Base-by-base conservation (phyloP, 192 early-diverging fungal species). In the Coemansia sp. region DNA sequence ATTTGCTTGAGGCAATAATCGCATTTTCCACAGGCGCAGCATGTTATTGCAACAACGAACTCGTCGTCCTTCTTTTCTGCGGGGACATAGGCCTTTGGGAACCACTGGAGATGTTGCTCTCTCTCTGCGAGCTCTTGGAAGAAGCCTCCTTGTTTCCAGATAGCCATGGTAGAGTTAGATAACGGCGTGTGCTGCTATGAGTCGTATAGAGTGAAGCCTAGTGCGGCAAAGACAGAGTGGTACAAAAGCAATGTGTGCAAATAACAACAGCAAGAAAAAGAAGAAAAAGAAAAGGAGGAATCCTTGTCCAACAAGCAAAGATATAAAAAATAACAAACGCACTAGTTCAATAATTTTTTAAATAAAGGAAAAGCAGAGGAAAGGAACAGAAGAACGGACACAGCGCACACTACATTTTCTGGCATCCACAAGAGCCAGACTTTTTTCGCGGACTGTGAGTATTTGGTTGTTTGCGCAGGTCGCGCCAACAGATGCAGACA, bases 51-150 rank as follows among this genome's bases (percentile, higher is more conserved):
- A 25, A 76, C 71, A 37, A 81, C 79, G 43, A 65, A 69, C 46
- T 72, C 79, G 50, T 72, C 79, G 14, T 67, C 74, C 53, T 76
- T 66, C 68, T 81, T 81, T 61, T 62, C 71, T 5, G 71, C 79
- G 9, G 79, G 79, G n/a, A 81, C 74, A n/a, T 64, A 81, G 0
- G 79, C 79, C 74, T 76, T 81, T 56, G 79, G 79, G 38, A 61
- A 81, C 79, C 79, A 81, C 67, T 81, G 74, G n/a, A 82, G 68
- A 44, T 82, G 79, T 71, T 82, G 79, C 62, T 82, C 79, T 62
- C 79, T 67, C 65, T 82, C 79, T n/a, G 79, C 79, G 12, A 82
- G 74, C 61, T 82, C 74, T 50, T 82, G 74, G 74, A 82, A 82
- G 54, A 82, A 82, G n/a, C 79, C 79, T 68, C 79, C 79, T 57